Conservation (phyloP, 1,284 basidiomycete genomes). For the Cutaneotrichosporon sp. region DNA sequence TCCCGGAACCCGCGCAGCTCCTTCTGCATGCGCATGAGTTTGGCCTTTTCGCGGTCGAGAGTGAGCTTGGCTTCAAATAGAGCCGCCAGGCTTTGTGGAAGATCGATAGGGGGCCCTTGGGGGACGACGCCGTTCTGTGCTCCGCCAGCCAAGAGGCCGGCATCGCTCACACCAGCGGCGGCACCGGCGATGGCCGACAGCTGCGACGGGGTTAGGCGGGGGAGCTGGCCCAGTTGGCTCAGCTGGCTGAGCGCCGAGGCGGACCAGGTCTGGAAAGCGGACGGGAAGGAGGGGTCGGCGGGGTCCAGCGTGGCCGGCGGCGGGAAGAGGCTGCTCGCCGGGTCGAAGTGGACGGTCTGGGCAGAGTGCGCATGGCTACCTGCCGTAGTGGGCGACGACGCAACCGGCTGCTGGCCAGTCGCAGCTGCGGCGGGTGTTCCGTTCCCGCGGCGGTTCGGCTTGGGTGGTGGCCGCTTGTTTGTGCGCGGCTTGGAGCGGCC, state of each 20-base stretch:
- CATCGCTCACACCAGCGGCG: constrained; percentile 37
- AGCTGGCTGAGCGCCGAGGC: constrained; percentile 32
- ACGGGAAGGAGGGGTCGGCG: constrained; percentile 24
- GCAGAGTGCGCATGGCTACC: neutral
- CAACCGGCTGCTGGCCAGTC: neutral
- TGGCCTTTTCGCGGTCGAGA: constrained; percentile 47
- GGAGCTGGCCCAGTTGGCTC: constrained; percentile 35
- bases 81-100: constrained; percentile 43
- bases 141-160: constrained; percentile 21
- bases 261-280: constrained; percentile 40
- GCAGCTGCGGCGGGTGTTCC: neutral
- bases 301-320: constrained; percentile 22
- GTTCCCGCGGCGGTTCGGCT: constrained; percentile 12
- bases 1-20: constrained; percentile 45
- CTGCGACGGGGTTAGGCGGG: constrained; percentile 38
- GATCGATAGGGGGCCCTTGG: constrained; percentile 33
- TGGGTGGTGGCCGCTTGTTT: constrained; percentile 34
- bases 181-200: constrained; percentile 39
- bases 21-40: constrained; percentile 46
- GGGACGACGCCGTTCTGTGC: constrained; percentile 2
- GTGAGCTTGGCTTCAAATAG: constrained; percentile 48
- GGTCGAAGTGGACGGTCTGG: constrained; percentile 9
- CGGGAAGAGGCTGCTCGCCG: constrained; percentile 12
- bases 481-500: constrained; percentile 42
- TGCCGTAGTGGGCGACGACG: neutral